phyloP scores from a whole-genome alignment of 371 early-diverging fungal species.

The Lichtheimia ramosa region DNA sequence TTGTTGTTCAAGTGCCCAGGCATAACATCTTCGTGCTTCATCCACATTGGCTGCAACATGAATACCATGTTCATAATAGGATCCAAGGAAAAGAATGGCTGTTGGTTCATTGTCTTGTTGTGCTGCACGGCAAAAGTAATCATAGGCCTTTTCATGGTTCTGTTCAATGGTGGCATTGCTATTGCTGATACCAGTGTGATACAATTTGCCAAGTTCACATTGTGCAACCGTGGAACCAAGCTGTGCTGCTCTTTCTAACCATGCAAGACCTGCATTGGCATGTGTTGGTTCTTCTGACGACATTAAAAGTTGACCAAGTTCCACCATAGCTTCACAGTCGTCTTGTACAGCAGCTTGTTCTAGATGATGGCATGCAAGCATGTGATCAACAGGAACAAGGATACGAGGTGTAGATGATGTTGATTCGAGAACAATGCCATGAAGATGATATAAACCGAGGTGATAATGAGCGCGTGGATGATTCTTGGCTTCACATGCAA shows the following conservation, averaged over 20 bases:
- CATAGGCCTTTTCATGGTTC: slow-evolving; percentile 46
- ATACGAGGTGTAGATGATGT: not conserved
- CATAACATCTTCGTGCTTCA: slow-evolving; percentile 37
- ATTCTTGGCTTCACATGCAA: slow-evolving; percentile 28
- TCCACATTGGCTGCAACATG: slow-evolving; percentile 33
- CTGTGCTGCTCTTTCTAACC: slow-evolving; percentile 37
- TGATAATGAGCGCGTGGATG: slow-evolving; percentile 37
- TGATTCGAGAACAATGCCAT: slow-evolving; percentile 21
- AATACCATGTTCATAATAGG: slow-evolving; percentile 49
- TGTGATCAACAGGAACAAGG: slow-evolving; percentile 11
- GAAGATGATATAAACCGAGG: slow-evolving; percentile 31
- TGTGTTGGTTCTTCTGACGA: slow-evolving; percentile 2
- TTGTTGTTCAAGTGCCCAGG: slow-evolving; percentile 25
- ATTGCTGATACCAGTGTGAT: slow-evolving; percentile 28
- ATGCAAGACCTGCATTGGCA: slow-evolving; percentile 21
- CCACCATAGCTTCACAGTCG: slow-evolving; percentile 39
- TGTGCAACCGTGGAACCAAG: slow-evolving; percentile 36
- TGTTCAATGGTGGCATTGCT: slow-evolving; percentile 16
- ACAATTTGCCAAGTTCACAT: slow-evolving; percentile 37
- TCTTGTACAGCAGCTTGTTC: slow-evolving; percentile 33
- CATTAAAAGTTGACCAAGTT: slow-evolving; percentile 29
- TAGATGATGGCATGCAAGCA: slow-evolving; percentile 30
- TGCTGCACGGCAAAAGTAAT: slow-evolving; percentile 41
- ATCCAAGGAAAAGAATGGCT: slow-evolving; percentile 39
- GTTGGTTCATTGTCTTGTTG: slow-evolving; percentile 29